Base-by-base conservation (phyloP, 768 basidiomycete species). In the Lactifluus rugatus region DNA sequence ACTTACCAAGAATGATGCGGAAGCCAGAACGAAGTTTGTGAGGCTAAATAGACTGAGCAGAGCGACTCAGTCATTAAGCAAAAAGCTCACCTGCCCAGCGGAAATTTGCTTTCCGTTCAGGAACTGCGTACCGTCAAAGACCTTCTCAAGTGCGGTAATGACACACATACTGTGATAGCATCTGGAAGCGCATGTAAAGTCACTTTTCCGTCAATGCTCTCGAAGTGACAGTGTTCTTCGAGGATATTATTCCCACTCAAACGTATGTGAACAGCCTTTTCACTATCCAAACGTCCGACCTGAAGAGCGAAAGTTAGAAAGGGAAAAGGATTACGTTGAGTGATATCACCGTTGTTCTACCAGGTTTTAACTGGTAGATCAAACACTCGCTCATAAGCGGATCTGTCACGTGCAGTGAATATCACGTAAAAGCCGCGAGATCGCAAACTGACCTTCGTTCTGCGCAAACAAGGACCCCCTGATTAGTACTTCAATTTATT, bases 371-470 rank as follows among this genome's bases (percentile, higher is more conserved):
- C 69, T 95, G 93, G 69, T 98, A 90, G 65, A 91, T 87, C 66
- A 93, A 74, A 73, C 91, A 94, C 75, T 96, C 93, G 68, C 89
- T 92, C 93, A 96, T 96, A 51, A 96, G 78, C 50, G 93, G 94
- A 75, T 96, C 93, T 90, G 52, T 28, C 51, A 23, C 28, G 9
- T 11, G 37, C 21, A 31, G 36, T 60, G 34, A 60, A 56, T 52
- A 49, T 13, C 36, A 41, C 3, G 26, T 13, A 37, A 19, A 3
- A 17, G n/a, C n/a, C 36, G 41, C 26, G 25, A 52, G 21, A 13
- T 19, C 41, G n/a, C n/a, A 31, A 25, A 54, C 60, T 51, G 31
- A 64, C 63, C 63, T 52, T 64, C 63, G 32, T 64, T 64, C 63
- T 64, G n/a, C 3, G 13, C 1, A n/a, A 46, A 41, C 41, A n/a